Conservation (phyloP, 1,139 yeast species). For the Geotrichum aggregatum region DNA sequence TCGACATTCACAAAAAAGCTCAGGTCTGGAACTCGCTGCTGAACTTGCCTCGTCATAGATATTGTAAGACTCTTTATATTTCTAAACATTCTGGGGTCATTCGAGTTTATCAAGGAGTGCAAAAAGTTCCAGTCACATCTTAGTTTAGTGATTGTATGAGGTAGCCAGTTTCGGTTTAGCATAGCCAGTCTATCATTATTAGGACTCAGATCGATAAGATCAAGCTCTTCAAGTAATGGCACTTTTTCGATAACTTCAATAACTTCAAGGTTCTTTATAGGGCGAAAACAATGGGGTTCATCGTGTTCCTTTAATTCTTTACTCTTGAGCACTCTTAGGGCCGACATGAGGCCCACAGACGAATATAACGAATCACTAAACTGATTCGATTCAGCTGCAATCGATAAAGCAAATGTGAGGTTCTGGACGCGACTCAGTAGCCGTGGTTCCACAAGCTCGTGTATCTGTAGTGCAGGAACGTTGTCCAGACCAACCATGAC, state of each 20-base stretch:
- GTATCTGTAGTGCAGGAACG: constrained; percentile 12
- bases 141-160: neutral
- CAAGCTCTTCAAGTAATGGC: constrained; percentile 11
- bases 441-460: constrained; percentile 9
- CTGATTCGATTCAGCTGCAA: neutral
- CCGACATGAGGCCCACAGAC: constrained; percentile 14
- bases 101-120: constrained; percentile 5
- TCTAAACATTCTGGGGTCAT: neutral
- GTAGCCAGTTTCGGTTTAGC: constrained; percentile 12
- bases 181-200: neutral
- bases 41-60: constrained; percentile 9
- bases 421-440: constrained; percentile 9
- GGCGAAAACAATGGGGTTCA: constrained; percentile 12
- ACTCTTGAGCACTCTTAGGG: constrained; percentile 3
- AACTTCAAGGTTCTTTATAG: constrained; percentile 3
- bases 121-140: constrained; percentile 17
- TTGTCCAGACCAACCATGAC: constrained; percentile 7
- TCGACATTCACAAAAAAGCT: constrained; percentile 2
- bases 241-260: constrained; percentile 1
- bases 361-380: neutral
- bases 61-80: constrained; percentile 3
- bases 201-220: constrained; percentile 6
- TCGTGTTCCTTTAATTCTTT: neutral
- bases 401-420: constrained; percentile 8
- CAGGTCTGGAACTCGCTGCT: neutral